A percentile compares a stretch with the other conserved stretches of the same genome.
Evolutionary conservation across 768 basidiomycete genomes (phyloP).

Genomic region (Macrocybe gigantea): DNA sequence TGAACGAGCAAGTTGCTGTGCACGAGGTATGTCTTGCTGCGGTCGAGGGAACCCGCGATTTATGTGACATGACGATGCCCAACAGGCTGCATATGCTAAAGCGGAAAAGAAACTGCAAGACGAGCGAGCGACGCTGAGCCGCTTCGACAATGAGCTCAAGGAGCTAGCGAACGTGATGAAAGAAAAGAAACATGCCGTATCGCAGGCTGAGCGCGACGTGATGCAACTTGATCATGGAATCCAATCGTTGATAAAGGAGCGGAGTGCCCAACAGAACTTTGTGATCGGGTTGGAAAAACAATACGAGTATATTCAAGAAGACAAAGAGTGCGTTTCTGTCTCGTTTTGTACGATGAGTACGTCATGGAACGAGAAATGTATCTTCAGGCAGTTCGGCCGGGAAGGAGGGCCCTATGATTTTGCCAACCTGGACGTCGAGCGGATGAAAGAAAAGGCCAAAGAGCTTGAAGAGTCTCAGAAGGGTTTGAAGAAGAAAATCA

Average conservation of each 20-base stretch:
- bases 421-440: slow-evolving; percentile 49
- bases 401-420: slow-evolving; percentile 82
- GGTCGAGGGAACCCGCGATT: not conserved
- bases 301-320: slow-evolving; percentile 84
- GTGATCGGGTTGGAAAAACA: slow-evolving; percentile 72
- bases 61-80: not conserved
- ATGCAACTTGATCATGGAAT: slow-evolving; percentile 71
- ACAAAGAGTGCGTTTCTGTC: slow-evolving; percentile 63
- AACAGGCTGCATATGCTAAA: slow-evolving; percentile 50
- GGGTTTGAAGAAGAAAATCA: slow-evolving; percentile 92
- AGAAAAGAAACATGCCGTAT: slow-evolving; percentile 66
- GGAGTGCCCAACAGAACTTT: slow-evolving; percentile 40
- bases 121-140: slow-evolving; percentile 81
- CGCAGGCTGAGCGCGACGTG: slow-evolving; percentile 59
- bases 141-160: slow-evolving; percentile 86
- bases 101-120: slow-evolving; percentile 72
- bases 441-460: slow-evolving; percentile 55
- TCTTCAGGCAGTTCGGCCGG: slow-evolving; percentile 75
- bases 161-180: slow-evolving; percentile 80
- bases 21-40: slow-evolving; percentile 33
- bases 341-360: not conserved
- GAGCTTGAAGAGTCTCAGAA: slow-evolving; percentile 77
- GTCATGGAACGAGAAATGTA: not conserved
- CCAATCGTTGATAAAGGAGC: slow-evolving; percentile 58
- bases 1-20: slow-evolving; percentile 41